These are phyloP conservation scores for Litchi chinensis DNA, from an alignment of 345 rosid genomes.

Conservation along the genomic window DNA sequence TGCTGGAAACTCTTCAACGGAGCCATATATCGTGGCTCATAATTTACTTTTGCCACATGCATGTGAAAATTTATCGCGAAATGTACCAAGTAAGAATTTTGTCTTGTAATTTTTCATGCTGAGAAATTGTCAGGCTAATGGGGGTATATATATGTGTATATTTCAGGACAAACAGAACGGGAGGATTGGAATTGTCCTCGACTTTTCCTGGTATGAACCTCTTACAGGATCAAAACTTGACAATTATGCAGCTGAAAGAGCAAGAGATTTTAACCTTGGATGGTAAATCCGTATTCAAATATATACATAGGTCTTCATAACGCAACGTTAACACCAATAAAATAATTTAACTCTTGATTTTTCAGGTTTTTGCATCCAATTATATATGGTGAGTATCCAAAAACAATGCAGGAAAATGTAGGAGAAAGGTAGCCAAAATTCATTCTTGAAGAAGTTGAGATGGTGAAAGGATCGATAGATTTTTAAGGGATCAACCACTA, in stretches of 20 bases:
- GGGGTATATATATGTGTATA: too few relatives aligned
- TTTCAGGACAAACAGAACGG: conserved; percentile 56
- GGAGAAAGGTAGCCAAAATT: conserved; percentile 58
- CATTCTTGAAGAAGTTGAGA: conserved; percentile 30
- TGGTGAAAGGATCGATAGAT: conserved; percentile 58
- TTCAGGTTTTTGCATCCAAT: conserved; percentile 66
- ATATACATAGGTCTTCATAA: too few relatives aligned
- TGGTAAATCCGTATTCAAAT: conserved; percentile 37
- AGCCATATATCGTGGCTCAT: conserved; percentile 65
- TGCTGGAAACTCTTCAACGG: conserved; percentile 55
- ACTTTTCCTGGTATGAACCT: conserved; percentile 70
- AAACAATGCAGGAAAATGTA: conserved; percentile 53
- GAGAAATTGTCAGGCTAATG: too few relatives aligned
- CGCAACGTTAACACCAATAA: too few relatives aligned
- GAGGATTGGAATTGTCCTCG: conserved; percentile 62
- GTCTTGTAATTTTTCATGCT: too few relatives aligned
- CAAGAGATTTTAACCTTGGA: conserved; percentile 72
- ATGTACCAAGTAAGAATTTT: conserved; percentile 33
- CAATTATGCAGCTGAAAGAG: conserved; percentile 65
- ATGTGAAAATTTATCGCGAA: conserved; percentile 50
- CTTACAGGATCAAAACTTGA: conserved; percentile 53
- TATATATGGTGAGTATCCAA: conserved; percentile 69
- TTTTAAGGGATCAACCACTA: conserved; percentile 63
- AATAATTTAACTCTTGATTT: too few relatives aligned
- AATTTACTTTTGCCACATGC: conserved; percentile 61